phyloP scores from a whole-genome alignment of 75 land plant genomes.

The Cupressus sempervirens region DNA sequence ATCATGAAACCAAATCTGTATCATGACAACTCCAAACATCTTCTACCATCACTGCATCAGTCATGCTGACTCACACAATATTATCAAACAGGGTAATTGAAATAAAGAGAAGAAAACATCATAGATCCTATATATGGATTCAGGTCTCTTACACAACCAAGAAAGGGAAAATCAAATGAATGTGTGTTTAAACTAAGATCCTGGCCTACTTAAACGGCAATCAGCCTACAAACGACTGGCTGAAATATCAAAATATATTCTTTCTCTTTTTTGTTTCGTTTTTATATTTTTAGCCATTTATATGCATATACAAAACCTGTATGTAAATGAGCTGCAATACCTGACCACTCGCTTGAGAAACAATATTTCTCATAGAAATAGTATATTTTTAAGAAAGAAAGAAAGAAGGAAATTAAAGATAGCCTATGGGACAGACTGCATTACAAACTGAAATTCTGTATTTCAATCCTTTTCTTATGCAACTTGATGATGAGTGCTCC shows the following conservation, averaged over 20 bases:
- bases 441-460: no score
- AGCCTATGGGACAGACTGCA: no score
- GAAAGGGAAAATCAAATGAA: neutral
- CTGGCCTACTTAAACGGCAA: neutral
- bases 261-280: neutral
- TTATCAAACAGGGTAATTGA: neutral
- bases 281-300: no score
- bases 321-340: neutral
- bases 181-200: neutral
- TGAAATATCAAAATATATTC: neutral
- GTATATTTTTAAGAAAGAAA: neutral
- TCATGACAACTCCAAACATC: no score
- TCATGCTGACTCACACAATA: no score
- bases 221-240: neutral
- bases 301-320: no score
- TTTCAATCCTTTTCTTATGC: no score
- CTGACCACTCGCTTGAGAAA: neutral
- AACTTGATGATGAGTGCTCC: no score
- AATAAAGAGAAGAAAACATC: neutral
- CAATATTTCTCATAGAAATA: neutral
- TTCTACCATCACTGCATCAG: no score
- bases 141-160: neutral
- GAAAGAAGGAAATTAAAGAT: no score
- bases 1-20: no score
- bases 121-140: neutral